Conservation (phyloP, 345 rosid species). For the Anastatica hierochuntica region DNA sequence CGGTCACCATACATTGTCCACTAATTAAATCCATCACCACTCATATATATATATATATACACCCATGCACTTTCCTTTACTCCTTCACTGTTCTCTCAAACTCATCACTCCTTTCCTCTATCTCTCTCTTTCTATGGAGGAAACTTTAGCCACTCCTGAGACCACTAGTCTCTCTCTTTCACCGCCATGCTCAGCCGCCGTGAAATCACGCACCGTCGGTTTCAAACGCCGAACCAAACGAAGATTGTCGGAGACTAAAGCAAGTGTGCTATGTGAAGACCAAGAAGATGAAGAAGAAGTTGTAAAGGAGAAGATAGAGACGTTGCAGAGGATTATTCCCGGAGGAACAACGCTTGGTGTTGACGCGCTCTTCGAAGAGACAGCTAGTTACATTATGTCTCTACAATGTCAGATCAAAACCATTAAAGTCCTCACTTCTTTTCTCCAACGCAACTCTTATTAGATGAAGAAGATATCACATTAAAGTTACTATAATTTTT, state of each 20-base stretch:
- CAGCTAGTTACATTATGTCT: conserved; percentile 56
- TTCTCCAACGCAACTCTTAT: conserved; percentile 42
- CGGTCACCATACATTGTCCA: no score
- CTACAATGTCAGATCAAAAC: conserved; percentile 53
- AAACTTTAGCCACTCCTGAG: conserved; percentile 15
- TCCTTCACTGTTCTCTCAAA: conserved; percentile 24
- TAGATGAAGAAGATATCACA: conserved; percentile 44
- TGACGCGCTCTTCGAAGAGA: conserved; percentile 59
- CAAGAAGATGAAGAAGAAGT: conserved; percentile 30
- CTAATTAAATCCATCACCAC: no score
- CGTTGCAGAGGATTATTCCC: conserved; percentile 68
- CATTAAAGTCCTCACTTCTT: conserved; percentile 42
- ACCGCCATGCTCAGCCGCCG: conserved; percentile 2
- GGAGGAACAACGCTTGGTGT: conserved; percentile 54
- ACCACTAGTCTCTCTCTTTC: conserved; percentile 8
- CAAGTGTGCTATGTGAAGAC: not conserved
- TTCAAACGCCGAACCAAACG: conserved; percentile 25
- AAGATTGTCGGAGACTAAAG: conserved; percentile 17
- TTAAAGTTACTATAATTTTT: no score
- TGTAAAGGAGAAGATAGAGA: conserved; percentile 41
- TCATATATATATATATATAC: conserved; percentile 8
- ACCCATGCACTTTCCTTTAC: conserved; percentile 11
- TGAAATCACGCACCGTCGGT: conserved; percentile 18
- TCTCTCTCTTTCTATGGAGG: conserved; percentile 24
- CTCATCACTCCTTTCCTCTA: conserved; percentile 10